phyloP scores from a whole-genome alignment of 768 basidiomycete species.

The Amanita rimosa region DNA sequence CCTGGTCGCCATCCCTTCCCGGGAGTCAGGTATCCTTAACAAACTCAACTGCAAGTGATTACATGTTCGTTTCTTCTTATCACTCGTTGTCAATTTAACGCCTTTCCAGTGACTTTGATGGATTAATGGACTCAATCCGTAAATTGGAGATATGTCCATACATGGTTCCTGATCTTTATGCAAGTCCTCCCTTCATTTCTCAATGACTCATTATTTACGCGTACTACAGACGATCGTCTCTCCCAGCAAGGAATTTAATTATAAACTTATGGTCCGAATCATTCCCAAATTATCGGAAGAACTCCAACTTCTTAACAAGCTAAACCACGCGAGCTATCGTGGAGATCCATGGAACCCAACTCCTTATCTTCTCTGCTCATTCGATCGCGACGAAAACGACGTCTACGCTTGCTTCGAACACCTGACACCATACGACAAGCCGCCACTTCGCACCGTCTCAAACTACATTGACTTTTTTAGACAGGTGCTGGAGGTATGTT shows the following conservation, averaged over 20 bases:
- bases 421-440: conserved; percentile 31
- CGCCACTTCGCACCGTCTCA: conserved; percentile 32
- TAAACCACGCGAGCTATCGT: conserved; percentile 32
- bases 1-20: conserved; percentile 12
- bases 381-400: conserved; percentile 25
- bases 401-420: conserved; percentile 34
- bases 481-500: conserved; percentile 35
- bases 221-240: conserved; percentile 18
- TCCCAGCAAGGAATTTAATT: conserved; percentile 10
- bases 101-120: conserved; percentile 12
- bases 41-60: conserved; percentile 9
- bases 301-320: conserved; percentile 26
- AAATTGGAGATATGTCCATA: conserved; percentile 13
- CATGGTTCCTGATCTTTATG: background rate
- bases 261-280: conserved; percentile 30
- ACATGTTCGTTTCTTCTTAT: background rate
- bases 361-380: conserved; percentile 32
- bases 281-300: conserved; percentile 25
- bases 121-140: conserved; percentile 14
- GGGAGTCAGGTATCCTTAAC: conserved; percentile 9
- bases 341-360: conserved; percentile 45
- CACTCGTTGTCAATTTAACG: background rate
- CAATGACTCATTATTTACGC: conserved; percentile 13
- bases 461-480: conserved; percentile 41
- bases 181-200: background rate